Evolutionary conservation across 2,329 filamentous ascomycete species (phyloP).

Genomic region (Aureobasidium sp.): DNA sequence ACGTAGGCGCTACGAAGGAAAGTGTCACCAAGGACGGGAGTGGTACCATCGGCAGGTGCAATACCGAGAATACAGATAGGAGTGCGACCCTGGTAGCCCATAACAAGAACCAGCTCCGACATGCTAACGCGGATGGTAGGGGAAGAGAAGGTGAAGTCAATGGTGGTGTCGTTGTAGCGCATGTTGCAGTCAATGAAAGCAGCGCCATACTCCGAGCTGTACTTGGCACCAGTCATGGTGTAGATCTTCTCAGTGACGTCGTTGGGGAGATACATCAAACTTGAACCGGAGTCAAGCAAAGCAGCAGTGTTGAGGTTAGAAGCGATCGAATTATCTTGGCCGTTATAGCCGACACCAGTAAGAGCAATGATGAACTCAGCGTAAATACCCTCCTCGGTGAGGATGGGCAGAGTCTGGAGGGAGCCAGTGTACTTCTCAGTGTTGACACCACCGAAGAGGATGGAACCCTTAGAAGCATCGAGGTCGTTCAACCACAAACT

Average conservation of each 20-base stretch:
- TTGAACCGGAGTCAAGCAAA: conserved; percentile 70
- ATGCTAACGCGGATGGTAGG: conserved; percentile 49
- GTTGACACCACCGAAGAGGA: conserved; percentile 77
- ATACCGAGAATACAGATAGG: conserved; percentile 45
- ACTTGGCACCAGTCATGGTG: conserved; percentile 34
- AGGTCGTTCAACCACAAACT: conserved; percentile 58
- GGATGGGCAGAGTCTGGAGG: conserved; percentile 55
- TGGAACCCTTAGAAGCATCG: conserved; percentile 58
- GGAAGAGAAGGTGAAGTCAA: conserved; percentile 52
- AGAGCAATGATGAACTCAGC: conserved; percentile 48
- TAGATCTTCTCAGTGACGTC: conserved; percentile 46
- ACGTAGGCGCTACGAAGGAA: conserved; percentile 58
- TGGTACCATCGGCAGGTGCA: conserved; percentile 40
- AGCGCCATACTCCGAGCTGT: conserved; percentile 34
- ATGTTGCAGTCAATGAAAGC: conserved; percentile 50
- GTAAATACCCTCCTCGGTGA: conserved; percentile 41
- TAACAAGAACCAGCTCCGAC: conserved; percentile 50
- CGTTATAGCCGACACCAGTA: conserved; percentile 40
- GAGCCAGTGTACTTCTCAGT: conserved; percentile 63
- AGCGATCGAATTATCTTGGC: conserved; percentile 37
- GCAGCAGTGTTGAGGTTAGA: conserved; percentile 43
- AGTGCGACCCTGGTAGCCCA: conserved; percentile 34
- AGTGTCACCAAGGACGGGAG: conserved; percentile 52
- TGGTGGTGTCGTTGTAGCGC: conserved; percentile 40
- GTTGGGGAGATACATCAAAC: conserved; percentile 61